Conservation (phyloP, 176 grass and related monocot genomes). For the Carex myosuroides region DNA sequence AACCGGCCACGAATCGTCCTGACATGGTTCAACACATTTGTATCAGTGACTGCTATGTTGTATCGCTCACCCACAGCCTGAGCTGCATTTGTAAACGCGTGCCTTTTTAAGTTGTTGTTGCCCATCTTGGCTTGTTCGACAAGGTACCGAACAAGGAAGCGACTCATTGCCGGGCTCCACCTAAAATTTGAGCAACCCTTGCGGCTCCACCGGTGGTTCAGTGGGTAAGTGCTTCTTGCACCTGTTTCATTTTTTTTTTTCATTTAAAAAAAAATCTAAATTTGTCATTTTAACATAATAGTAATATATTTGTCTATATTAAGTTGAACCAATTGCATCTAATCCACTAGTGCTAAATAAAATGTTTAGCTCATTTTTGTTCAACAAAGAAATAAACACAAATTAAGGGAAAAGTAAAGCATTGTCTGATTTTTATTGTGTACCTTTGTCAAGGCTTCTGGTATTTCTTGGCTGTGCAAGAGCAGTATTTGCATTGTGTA, state of each 20-base stretch:
- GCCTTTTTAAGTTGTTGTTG: conserved; percentile 1
- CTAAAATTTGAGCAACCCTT: conserved; percentile 11
- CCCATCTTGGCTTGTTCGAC: conserved; percentile 4
- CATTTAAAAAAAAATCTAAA: not conserved
- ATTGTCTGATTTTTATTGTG: not conserved
- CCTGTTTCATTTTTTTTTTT: too few species aligned
- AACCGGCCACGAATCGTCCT: conserved; percentile 6
- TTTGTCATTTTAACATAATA: not conserved
- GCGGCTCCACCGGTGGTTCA: conserved; percentile 9
- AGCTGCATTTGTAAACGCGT: conserved; percentile 1
- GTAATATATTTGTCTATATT: not conserved
- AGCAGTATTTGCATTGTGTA: not conserved
- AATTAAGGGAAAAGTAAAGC: not conserved
- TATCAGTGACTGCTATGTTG: conserved; percentile 13
- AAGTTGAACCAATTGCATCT: not conserved
- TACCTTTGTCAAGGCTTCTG: not conserved
- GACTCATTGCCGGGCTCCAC: conserved; percentile 8
- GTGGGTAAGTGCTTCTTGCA: not conserved
- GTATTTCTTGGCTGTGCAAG: not conserved
- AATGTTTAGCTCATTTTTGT: not conserved
- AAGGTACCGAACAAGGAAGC: not conserved
- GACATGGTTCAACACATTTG: conserved; percentile 14
- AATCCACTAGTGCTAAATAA: not conserved
- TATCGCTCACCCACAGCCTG: not conserved
- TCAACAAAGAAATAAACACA: not conserved